A percentile compares a stretch with the other conserved stretches of the same genome.
phyloP scores from a whole-genome alignment of 345 rosid genomes.

The Gossypioides kirkii region DNA sequence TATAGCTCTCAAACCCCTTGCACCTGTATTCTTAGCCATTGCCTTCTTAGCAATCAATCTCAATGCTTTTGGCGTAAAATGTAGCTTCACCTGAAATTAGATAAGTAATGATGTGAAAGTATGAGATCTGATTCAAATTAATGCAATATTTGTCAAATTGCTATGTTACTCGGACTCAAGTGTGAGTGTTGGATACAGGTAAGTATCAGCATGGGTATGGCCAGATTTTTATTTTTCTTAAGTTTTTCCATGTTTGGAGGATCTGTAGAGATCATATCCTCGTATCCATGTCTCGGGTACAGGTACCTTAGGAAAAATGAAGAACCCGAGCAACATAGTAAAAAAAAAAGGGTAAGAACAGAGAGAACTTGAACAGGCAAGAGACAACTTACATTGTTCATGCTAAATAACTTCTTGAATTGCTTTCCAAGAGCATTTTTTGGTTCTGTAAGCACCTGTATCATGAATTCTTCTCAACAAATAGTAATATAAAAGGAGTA shows the following conservation, averaged over 20 bases:
- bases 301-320: background rate
- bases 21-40: slow-evolving; percentile 89
- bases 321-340: background rate
- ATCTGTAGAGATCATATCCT: background rate
- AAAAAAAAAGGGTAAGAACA: background rate
- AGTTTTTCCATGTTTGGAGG: no score
- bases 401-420: slow-evolving; percentile 84
- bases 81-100: slow-evolving; percentile 73
- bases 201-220: no score
- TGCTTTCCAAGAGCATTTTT: slow-evolving; percentile 94
- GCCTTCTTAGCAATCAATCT: slow-evolving; percentile 74
- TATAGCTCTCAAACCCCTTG: slow-evolving; percentile 86
- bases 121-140: slow-evolving; percentile 9
- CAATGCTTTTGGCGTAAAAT: slow-evolving; percentile 76
- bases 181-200: no score
- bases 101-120: slow-evolving; percentile 3
- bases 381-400: slow-evolving; percentile 64
- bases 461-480: slow-evolving; percentile 2
- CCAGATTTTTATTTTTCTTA: no score
- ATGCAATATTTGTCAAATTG: background rate
- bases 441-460: slow-evolving; percentile 82
- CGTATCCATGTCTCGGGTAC: background rate
- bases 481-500: slow-evolving; percentile 1
- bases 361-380: slow-evolving; percentile 12
- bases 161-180: background rate